A percentile compares a stretch with the other conserved stretches of the same genome.
Conservation (phyloP, 352 stramenopile species). For the Pythium folliculosum region DNA sequence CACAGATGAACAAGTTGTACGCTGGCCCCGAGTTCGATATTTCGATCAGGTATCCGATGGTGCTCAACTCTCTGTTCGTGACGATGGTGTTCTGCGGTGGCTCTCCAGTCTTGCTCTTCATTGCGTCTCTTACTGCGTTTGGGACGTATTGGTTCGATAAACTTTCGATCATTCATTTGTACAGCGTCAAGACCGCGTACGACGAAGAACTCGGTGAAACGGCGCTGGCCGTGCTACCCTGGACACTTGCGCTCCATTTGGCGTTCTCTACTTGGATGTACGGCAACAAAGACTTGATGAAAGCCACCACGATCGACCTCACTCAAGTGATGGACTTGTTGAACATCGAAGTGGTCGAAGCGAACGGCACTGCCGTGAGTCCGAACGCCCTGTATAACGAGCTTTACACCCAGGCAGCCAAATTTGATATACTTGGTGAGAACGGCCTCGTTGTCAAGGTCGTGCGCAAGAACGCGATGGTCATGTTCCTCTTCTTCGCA, state of each 20-base stretch:
- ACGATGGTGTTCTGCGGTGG: conserved; percentile 82
- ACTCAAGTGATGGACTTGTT: conserved; percentile 40
- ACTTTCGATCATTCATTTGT: conserved; percentile 66
- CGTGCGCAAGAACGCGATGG: conserved; percentile 65
- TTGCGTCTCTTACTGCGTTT: conserved; percentile 54
- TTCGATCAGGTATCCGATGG: conserved; percentile 71
- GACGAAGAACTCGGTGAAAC: conserved; percentile 71
- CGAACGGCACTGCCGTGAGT: conserved; percentile 27
- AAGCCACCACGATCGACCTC: conserved; percentile 52
- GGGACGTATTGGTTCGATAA: conserved; percentile 82
- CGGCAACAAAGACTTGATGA: conserved; percentile 64
- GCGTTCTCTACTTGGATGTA: conserved; percentile 86
- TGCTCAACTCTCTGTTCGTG: conserved; percentile 86
- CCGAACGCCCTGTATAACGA: conserved; percentile 39
- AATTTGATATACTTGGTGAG: conserved; percentile 49
- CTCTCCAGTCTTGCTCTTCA: conserved; percentile 75
- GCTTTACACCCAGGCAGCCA: conserved; percentile 35
- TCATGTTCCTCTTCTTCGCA: conserved; percentile 64
- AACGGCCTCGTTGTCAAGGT: conserved; percentile 67
- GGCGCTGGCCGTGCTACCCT: conserved; percentile 55
- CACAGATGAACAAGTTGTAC: conserved; percentile 77
- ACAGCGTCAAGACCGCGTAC: conserved; percentile 76
- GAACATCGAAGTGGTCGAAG: conserved; percentile 19
- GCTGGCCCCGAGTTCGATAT: conserved; percentile 70
- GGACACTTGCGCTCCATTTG: conserved; percentile 66